A percentile compares a stretch with the other conserved stretches of the same genome.
Conservation (phyloP, 1,284 basidiomycete species). For the Mrakiaceae sp. region DNA sequence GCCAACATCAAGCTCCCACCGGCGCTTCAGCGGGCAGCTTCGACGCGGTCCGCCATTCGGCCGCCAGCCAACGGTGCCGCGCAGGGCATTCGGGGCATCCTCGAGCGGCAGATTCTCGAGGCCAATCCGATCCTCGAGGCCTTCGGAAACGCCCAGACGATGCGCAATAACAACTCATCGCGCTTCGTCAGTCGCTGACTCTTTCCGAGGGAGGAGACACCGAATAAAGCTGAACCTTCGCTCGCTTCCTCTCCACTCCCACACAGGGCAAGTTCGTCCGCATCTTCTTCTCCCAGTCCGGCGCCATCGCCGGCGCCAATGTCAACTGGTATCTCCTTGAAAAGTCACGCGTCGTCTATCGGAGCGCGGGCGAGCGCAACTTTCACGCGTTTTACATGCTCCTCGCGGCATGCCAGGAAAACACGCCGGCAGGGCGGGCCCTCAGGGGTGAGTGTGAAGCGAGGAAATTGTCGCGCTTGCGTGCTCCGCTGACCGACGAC, state of each 20-base stretch:
- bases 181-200: constrained; percentile 49
- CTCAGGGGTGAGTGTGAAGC: constrained; percentile 48
- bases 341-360: constrained; percentile 88
- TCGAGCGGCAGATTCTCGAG: constrained; percentile 94
- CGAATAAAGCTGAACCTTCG: background rate
- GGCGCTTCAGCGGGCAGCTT: constrained; percentile 4
- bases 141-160: constrained; percentile 97
- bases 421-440: constrained; percentile 49
- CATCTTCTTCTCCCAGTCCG: constrained; percentile 86
- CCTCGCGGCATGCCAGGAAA: constrained; percentile 36
- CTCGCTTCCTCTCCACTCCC: background rate
- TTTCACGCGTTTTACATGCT: constrained; percentile 98
- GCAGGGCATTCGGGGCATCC: constrained; percentile 65
- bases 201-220: background rate
- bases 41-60: constrained; percentile 8
- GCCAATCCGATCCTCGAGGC: constrained; percentile 97
- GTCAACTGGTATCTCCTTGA: constrained; percentile 99
- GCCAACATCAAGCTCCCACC: constrained; percentile 25
- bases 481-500: background rate
- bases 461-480: no score
- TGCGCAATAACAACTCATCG: constrained; percentile 97
- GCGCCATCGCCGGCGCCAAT: constrained; percentile 93
- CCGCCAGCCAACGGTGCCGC: constrained; percentile 31
- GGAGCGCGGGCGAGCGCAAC: constrained; percentile 76
- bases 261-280: constrained; percentile 79